Evolutionary conservation across 257 asterid species (phyloP), one percentile per base, ranked within the genome.

Genomic region (Gentiana straminea): DNA sequence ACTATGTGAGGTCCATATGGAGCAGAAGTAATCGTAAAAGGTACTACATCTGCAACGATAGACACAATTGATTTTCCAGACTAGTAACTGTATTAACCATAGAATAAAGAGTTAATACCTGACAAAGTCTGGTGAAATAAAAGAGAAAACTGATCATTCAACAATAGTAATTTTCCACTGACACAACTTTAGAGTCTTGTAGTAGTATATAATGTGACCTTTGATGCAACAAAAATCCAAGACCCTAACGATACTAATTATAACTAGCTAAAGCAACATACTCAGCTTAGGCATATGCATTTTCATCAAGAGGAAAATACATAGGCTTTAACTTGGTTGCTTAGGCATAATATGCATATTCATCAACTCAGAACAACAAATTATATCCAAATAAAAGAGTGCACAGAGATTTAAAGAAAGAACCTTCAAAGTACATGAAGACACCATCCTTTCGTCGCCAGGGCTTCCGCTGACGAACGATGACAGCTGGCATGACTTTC

Each of bases 401-500:
- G 4, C 12, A 5, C 10, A 1, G 3, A 11, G 32, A 49, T 4
- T 8, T 11, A 6, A 7, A 38, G 44, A 38, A 13, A 13, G 2
- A 24, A 63, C 68, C 68, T 63, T 63, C 68, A 36, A 63, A 63
- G 55, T 63, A 63, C 68, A 63, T 63, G 24, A n/a, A 54, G 8
- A 63, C 61, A 35, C 68, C 68, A 15, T 63, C 68, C 68, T 63
- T 63, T 63, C 68, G 55, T 3, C 68, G 61, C 68, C 68, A 63
- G 4, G 68, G 61, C 37, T 63, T 63, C 2, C 68, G 68, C 53
- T 54, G 68, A 4, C 49, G 13, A 41, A 81, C 86, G 52, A 77
- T 79, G 47, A 81, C 90, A 49, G 87, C 89, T 0, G 86, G 89
- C 86, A 75, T 81, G n/a, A 80, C 88, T 78, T 76, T 78, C 70